Conservation (phyloP, 2,329 filamentous ascomycete species). For the Colletotrichum sp. region DNA sequence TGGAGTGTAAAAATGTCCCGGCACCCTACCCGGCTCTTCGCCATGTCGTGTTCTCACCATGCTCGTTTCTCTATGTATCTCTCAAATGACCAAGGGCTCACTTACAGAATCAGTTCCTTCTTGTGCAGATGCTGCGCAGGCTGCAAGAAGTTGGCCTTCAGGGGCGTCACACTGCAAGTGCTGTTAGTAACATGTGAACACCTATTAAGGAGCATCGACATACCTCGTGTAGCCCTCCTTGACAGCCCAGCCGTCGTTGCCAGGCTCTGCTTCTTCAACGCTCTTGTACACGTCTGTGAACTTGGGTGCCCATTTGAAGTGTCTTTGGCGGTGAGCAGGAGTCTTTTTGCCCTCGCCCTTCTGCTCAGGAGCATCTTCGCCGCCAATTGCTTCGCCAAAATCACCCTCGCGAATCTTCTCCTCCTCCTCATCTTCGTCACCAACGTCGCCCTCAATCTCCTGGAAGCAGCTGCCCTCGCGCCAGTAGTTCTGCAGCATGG, state of each 20-base stretch:
- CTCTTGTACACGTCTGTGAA: slow-evolving; percentile 88
- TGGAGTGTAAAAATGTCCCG: not conserved
- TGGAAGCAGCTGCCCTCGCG: slow-evolving; percentile 83
- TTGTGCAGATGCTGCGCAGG: slow-evolving; percentile 64
- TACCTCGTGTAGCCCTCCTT: slow-evolving; percentile 87
- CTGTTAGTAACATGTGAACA: slow-evolving; percentile 8
- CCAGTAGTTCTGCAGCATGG: slow-evolving; percentile 93
- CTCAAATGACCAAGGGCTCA: slow-evolving; percentile 39
- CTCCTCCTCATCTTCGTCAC: slow-evolving; percentile 74
- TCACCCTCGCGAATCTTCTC: slow-evolving; percentile 73
- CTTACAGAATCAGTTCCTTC: slow-evolving; percentile 84
- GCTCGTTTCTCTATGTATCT: not conserved
- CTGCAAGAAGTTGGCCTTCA: slow-evolving; percentile 94
- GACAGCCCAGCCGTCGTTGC: slow-evolving; percentile 93
- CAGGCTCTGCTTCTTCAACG: slow-evolving; percentile 78
- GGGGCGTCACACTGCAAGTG: slow-evolving; percentile 75
- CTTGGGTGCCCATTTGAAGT: slow-evolving; percentile 93
- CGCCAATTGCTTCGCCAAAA: slow-evolving; percentile 44
- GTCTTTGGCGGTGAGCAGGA: slow-evolving; percentile 70
- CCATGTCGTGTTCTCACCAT: slow-evolving; percentile 1
- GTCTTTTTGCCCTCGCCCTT: slow-evolving; percentile 34
- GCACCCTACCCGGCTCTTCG: slow-evolving; percentile 12
- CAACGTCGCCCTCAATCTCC: slow-evolving; percentile 71
- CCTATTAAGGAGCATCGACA: slow-evolving; percentile 27
- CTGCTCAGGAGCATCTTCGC: not conserved